Evolutionary conservation across 148 eudicot genomes (phyloP), one percentile per base, ranked within the genome.

Genomic region (Heliamphora exappendiculata): DNA sequence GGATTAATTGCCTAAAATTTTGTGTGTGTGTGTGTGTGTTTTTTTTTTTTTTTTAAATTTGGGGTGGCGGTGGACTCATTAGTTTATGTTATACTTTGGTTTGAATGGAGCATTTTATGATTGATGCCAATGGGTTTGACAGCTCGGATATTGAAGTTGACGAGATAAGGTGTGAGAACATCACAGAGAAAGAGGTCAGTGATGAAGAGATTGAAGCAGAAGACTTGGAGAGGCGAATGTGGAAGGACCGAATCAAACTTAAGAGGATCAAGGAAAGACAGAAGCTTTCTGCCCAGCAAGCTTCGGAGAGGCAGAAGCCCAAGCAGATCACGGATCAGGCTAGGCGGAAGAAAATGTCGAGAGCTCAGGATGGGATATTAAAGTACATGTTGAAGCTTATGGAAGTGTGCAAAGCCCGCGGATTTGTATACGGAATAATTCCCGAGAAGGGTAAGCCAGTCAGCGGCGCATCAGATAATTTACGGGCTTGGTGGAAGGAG

Each of bases 401-500:
- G 97, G 98, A 94, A 71, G 98, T 92, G 22, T 94, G 98, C 88
- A 92, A 94, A 70, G 98, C 92, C 17, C 89, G 91, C 36, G 98
- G 98, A 9, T 94, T 94, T 60, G 98, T 94, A 26, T 94, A 94
- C 75, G 98, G 98, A 17, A 94, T 94, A 29, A 84, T 94, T 74
- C 97, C 98, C 0, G 98, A 94, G 83, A 94, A 94, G 88, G 98
- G 98, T 26, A 94, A 94, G 82, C 88, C 98, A 0, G 98, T 94
- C 0, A 90, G 98, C 31, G 98, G 98, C 24, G 64, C 98, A 51
- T 94, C 98, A 0, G 98, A 94, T 84, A 94, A 94, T 80, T 64
- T 94, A 34, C 80, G 98, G 65, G 98, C 94, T n/a, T 94, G 98
- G 98, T 94, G 98, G 98, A 94, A 94, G 76, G 98, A 94, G 77